Percentiles rank a stretch among this genome's conserved stretches.
Evolutionary conservation across 2,329 filamentous ascomycete genomes (phyloP).

Genomic region (Aspergillus persii): DNA sequence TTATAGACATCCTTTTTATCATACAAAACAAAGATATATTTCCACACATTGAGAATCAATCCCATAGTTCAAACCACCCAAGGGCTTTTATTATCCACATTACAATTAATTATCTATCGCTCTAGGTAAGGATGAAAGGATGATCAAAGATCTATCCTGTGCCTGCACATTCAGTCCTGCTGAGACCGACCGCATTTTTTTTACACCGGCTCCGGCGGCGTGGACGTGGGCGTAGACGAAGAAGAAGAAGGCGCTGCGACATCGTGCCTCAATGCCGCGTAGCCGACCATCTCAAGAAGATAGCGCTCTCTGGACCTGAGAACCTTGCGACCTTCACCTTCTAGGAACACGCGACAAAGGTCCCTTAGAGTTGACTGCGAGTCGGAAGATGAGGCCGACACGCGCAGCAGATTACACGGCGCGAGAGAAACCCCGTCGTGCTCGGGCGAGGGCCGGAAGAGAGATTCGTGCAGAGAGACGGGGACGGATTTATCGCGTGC

Average conservation of each 20-base stretch:
- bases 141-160: not conserved
- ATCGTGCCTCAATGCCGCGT: not conserved
- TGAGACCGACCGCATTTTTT: not conserved
- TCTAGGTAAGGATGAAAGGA: not conserved
- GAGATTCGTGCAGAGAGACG: not conserved
- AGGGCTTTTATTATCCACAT: not conserved
- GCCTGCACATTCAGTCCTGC: not conserved
- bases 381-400: not conserved
- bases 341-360: constrained; percentile 8
- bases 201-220: not conserved
- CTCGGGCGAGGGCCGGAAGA: constrained; percentile 5
- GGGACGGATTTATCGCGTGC: constrained; percentile 16
- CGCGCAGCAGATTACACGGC: not conserved
- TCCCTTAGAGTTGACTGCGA: constrained; percentile 3
- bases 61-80: too few species aligned
- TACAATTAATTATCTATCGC: not conserved
- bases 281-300: constrained; percentile 16
- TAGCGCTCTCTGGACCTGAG: constrained; percentile 15
- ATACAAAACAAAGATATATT: too few species aligned
- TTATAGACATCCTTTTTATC: too few species aligned
- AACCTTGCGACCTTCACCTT: constrained; percentile 5
- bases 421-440: not conserved
- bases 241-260: not conserved
- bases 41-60: too few species aligned
- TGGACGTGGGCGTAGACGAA: not conserved